Conservation (phyloP, 2,329 filamentous ascomycete genomes). For the Cytospora chrysosperma region DNA sequence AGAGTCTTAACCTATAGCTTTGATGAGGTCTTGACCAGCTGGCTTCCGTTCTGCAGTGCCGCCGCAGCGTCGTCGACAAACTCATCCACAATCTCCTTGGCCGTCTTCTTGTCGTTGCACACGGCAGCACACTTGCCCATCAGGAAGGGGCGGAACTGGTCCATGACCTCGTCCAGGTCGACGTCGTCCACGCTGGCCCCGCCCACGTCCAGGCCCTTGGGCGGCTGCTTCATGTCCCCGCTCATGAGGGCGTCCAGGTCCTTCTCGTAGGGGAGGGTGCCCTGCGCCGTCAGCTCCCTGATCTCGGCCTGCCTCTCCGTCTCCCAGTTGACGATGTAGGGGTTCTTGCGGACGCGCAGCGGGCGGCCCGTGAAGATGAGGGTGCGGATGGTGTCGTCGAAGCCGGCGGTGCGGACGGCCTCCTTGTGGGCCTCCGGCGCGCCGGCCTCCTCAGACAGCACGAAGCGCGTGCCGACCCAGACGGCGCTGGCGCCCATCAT, state of each 20-base stretch:
- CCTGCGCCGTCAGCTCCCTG: conserved; percentile 85
- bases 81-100: conserved; percentile 92
- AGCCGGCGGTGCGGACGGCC: conserved; percentile 84
- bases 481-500: conserved; percentile 91
- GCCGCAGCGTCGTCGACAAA: conserved; percentile 79
- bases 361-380: conserved; percentile 98
- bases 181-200: conserved; percentile 65
- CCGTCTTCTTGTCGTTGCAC: conserved; percentile 86
- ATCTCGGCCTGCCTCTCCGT: conserved; percentile 87
- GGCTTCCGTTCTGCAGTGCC: conserved; percentile 66
- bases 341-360: conserved; percentile 87
- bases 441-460: conserved; percentile 90
- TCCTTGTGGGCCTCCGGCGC: conserved; percentile 94
- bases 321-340: conserved; percentile 96
- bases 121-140: conserved; percentile 98
- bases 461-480: conserved; percentile 96
- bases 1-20: conserved; percentile 58
- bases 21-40: conserved; percentile 54
- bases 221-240: conserved; percentile 64
- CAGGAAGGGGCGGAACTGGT: conserved; percentile 85
- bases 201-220: conserved; percentile 63
- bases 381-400: conserved; percentile 94
- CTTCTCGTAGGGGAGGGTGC: conserved; percentile 88
- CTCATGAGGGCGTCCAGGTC: conserved; percentile 80
- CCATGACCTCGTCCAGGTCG: conserved; percentile 81